phyloP scores from a whole-genome alignment of 306 rosid genomes.

The Comarum palustre region DNA sequence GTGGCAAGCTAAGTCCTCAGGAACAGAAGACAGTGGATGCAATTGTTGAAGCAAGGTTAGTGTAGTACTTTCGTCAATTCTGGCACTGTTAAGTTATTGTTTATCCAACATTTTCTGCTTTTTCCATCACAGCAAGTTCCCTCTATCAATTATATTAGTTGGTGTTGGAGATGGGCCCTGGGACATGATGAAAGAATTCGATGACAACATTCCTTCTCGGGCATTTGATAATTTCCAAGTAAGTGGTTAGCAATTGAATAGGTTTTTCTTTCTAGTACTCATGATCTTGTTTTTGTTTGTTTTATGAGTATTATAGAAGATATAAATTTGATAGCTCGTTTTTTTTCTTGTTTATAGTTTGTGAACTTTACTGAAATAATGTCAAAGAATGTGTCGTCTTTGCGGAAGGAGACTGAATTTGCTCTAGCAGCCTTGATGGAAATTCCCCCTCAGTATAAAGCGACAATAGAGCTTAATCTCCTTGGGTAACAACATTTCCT shows the following conservation, averaged over 20 bases:
- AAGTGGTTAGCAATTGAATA: conserved; percentile 15
- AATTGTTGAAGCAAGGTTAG: conserved; percentile 91
- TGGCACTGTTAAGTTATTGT: background rate
- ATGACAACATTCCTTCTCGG: conserved; percentile 89
- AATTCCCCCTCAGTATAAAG: conserved; percentile 93
- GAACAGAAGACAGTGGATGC: conserved; percentile 88
- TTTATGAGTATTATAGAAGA: conserved; percentile 11
- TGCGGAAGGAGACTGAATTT: conserved; percentile 84
- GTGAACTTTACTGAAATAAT: conserved; percentile 81
- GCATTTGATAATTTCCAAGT: conserved; percentile 94
- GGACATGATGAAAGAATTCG: conserved; percentile 96
- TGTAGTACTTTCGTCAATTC: conserved; percentile 8
- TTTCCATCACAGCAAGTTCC: conserved; percentile 62
- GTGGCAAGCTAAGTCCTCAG: conserved; percentile 75
- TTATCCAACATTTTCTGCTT: conserved; percentile 15
- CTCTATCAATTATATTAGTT: conserved; percentile 83
- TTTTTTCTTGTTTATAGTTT: conserved; percentile 48
- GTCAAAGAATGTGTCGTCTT: conserved; percentile 64
- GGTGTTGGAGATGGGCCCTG: conserved; percentile 99
- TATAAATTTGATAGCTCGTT: conserved; percentile 11
- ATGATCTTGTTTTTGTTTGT: background rate
- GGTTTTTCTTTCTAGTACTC: conserved; percentile 1
- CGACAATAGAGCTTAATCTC: conserved; percentile 69
- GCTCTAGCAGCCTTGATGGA: conserved; percentile 96
- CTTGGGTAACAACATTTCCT: conserved; percentile 58